Base-by-base conservation (phyloP, 768 basidiomycete genomes). In the Kwoniella newhampshirensis region DNA sequence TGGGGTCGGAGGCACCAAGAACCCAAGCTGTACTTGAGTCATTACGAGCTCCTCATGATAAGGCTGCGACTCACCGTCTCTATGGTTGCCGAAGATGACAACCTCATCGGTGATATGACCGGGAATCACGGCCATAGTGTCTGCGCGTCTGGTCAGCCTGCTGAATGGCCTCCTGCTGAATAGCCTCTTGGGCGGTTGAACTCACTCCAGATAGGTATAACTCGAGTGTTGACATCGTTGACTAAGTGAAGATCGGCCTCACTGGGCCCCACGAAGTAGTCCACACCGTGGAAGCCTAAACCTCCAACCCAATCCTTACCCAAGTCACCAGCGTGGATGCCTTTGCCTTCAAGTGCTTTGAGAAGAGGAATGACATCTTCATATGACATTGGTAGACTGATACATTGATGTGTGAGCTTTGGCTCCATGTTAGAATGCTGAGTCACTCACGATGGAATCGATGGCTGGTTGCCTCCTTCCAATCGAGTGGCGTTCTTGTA, bases 181-280 rank as follows among this genome's bases (percentile, higher is more conserved):
- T 26, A n/a, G n/a, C n/a, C n/a, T n/a, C n/a, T n/a, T n/a, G n/a
- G n/a, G 86, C 81, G 11, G 82, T 86, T 83, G 48, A 88, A 87
- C 13, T 84, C 81, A 77, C 94, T 96, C 90, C 90, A 94, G 45
- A 94, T 90, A 15, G 91, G 89, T 4, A 82, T 91, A 12, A 92
- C 83, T 68, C 85, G 84, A 26, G 82, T 85, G 54, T 90, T 82
- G 37, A 94, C 88, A 62, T 85, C 77, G 72, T 88, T 89, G 21
- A 82, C 80, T 11, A 89, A 75, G 51, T 79, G 79, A 21, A 87
- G 78, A 11, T 78, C 78, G 15, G 75, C 78, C 47, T 81, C 77
- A 71, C 70, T 76, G 25, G 57, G 78, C n/a, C 79, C 79, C 3
- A 77, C 75, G 49, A 59, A 80, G 62, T 80, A 80, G 45, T 77